Conservation (phyloP, 768 basidiomycete genomes). For the Collybiopsis confluens region DNA sequence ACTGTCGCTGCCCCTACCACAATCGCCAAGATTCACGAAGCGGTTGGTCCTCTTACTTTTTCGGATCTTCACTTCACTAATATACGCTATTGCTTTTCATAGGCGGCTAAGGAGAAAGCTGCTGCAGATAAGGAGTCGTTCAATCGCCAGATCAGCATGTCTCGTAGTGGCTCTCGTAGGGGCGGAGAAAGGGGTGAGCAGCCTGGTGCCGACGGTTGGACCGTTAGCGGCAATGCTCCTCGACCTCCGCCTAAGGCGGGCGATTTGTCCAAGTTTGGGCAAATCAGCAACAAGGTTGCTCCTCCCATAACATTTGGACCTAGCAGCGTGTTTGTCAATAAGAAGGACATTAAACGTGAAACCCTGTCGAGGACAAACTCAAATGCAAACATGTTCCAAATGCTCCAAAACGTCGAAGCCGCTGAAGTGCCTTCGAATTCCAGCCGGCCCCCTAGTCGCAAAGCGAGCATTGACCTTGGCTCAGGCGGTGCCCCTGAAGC, state of each 20-base stretch:
- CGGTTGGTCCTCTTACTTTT: conserved; percentile 43
- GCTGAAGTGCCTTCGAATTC: conserved; percentile 50
- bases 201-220: conserved; percentile 84
- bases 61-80: conserved; percentile 5
- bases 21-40: conserved; percentile 84
- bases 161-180: conserved; percentile 85
- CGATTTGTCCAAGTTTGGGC: conserved; percentile 84
- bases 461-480: conserved; percentile 44
- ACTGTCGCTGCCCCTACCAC: conserved; percentile 77
- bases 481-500: conserved; percentile 39
- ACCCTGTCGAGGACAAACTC: conserved; percentile 79
- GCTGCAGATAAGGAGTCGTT: conserved; percentile 55
- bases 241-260: conserved; percentile 75
- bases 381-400: conserved; percentile 82
- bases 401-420: conserved; percentile 63
- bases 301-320: conserved; percentile 80
- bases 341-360: conserved; percentile 60
- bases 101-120: conserved; percentile 84
- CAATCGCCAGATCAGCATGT: conserved; percentile 70
- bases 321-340: conserved; percentile 74
- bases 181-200: conserved; percentile 65
- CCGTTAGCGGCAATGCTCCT: conserved; percentile 45
- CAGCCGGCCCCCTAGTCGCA: conserved; percentile 45
- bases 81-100: conserved; percentile 8
- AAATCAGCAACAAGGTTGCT: conserved; percentile 68